Conservation (phyloP, 495 filamentous ascomycete genomes). For the Aspergillus coremiiformis region DNA sequence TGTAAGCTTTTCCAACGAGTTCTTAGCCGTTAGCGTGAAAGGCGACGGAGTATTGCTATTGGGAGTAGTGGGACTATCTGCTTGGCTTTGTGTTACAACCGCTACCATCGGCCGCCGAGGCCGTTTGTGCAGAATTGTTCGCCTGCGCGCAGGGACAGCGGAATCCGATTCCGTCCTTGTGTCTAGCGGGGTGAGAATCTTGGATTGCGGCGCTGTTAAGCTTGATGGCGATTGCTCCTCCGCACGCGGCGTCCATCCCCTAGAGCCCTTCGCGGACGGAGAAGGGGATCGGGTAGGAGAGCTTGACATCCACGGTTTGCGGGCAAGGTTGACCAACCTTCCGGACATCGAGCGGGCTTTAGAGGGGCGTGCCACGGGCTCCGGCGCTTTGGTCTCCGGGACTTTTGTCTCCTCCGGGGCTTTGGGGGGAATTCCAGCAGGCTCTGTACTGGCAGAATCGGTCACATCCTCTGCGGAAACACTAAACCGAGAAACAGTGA, state of each 20-base stretch:
- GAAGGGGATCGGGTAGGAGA: conserved; percentile 58
- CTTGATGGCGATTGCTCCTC: conserved; percentile 32
- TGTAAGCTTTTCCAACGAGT: conserved; percentile 52
- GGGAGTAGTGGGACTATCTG: conserved; percentile 35
- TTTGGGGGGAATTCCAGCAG: conserved; percentile 8
- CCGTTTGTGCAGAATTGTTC: conserved; percentile 37
- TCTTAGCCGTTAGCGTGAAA: conserved; percentile 47
- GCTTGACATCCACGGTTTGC: conserved; percentile 57
- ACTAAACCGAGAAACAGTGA: conserved; percentile 33
- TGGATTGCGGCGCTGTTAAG: conserved; percentile 4
- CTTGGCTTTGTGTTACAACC: conserved; percentile 40
- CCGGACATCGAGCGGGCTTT: conserved; percentile 51
- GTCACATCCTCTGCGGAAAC: conserved; percentile 33
- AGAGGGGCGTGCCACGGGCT: conserved; percentile 36
- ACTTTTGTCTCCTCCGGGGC: conserved; percentile 5
- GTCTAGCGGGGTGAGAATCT: conserved; percentile 11
- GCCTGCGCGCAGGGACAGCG: conserved; percentile 24
- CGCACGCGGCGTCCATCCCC: conserved; percentile 31
- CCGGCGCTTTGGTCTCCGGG: conserved; percentile 31
- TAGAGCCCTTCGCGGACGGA: conserved; percentile 38
- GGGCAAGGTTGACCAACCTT: conserved; percentile 58
- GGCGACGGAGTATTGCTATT: conserved; percentile 43
- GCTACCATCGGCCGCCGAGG: conserved; percentile 47
- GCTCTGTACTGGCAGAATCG: conserved; percentile 13
- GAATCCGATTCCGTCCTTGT: conserved; percentile 25